Conservation (phyloP, 805 yeast species). For the Candida insectorum region DNA sequence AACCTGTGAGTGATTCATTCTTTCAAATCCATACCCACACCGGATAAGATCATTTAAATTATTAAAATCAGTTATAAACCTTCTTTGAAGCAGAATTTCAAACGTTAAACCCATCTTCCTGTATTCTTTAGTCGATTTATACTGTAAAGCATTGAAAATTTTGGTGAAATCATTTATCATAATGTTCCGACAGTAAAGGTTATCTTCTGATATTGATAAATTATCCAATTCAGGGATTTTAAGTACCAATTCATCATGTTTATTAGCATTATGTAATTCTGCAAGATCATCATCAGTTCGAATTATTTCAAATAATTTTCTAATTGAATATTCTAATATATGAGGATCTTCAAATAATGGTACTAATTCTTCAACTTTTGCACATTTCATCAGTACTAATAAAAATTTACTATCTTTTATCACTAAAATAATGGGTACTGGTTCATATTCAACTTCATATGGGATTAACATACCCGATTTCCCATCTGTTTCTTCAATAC, state of each 20-base stretch:
- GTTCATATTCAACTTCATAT: conserved; percentile 1
- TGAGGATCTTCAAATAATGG: conserved; percentile 22
- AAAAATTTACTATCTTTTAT: conserved; percentile 25
- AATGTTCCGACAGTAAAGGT: conserved; percentile 22
- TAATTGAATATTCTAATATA: conserved; percentile 16
- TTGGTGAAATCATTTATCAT: conserved; percentile 24
- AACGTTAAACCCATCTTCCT: too few species aligned
- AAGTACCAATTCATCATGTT: conserved; percentile 25
- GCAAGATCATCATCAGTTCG: conserved; percentile 24
- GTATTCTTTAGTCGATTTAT: conserved; percentile 10
- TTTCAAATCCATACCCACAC: conserved; percentile 18
- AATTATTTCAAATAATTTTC: conserved; percentile 22
- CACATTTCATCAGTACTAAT: conserved; percentile 18
- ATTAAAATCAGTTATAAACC: conserved; percentile 27
- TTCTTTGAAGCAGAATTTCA: conserved; percentile 15
- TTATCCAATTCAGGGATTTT: conserved; percentile 24
- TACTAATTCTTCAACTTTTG: conserved; percentile 12
- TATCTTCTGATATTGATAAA: conserved; percentile 30
- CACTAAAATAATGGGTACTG: conserved; percentile 21
- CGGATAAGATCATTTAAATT: conserved; percentile 18
- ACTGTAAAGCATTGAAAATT: conserved; percentile 17
- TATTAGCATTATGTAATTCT: conserved; percentile 20
- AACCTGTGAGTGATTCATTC: neutral
- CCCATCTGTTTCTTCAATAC: too few species aligned
- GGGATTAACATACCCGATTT: conserved; percentile 4